These are phyloP conservation scores for Fusarium globosum DNA, from an alignment of 2,329 filamentous ascomycete genomes.

Conservation along the genomic window DNA sequence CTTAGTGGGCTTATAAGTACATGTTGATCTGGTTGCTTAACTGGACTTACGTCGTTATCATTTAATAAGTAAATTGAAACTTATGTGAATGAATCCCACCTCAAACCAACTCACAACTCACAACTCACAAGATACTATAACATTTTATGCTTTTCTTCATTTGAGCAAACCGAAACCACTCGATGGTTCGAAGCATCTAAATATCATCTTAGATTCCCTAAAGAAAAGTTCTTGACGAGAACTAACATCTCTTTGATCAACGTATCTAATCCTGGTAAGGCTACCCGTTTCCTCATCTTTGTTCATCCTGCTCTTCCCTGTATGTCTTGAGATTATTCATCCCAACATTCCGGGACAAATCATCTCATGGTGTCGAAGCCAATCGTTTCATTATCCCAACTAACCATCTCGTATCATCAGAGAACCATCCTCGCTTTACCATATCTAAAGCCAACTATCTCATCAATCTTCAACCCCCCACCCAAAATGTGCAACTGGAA, in stretches of 20 bases:
- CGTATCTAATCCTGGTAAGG: not conserved
- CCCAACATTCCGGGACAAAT: not conserved
- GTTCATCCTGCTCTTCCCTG: not conserved
- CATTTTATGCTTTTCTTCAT: not conserved
- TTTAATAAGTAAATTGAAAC: not conserved
- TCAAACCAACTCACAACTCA: not conserved
- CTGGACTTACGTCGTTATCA: not conserved
- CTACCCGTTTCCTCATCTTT: not conserved
- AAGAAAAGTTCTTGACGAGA: not conserved
- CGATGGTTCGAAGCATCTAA: too few relatives aligned
- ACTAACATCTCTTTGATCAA: not conserved
- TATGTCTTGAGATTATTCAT: not conserved
- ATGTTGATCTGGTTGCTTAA: not conserved
- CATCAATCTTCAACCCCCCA: not conserved
- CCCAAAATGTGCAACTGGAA: constrained; percentile 32
- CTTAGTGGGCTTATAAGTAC: not conserved
- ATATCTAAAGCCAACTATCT: not conserved
- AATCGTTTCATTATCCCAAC: not conserved
- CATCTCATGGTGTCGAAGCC: not conserved
- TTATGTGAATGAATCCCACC: not conserved
- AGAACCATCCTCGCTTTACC: not conserved
- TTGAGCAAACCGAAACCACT: not conserved
- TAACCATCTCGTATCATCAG: not conserved
- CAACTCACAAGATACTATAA: not conserved
- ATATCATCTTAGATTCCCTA: not conserved